These are phyloP conservation scores for Penicillium carneum DNA, from an alignment of 2,329 filamentous ascomycete species.

Conservation along the genomic window DNA sequence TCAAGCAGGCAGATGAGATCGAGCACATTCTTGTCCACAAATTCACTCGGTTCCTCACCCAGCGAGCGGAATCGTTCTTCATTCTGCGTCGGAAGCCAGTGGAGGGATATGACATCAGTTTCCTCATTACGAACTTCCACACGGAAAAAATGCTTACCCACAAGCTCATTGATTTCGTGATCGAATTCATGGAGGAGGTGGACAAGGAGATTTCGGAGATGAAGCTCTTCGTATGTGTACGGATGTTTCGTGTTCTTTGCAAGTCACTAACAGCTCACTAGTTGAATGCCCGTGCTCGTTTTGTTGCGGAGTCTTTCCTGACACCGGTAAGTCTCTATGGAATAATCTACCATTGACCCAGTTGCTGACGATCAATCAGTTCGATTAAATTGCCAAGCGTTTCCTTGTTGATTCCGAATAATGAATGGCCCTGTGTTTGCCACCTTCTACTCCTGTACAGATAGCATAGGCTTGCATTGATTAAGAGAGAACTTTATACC, in stretches of 20 bases:
- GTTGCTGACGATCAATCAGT: conserved; percentile 31
- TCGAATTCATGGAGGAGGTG: conserved; percentile 99
- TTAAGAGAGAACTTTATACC: conserved; percentile 22
- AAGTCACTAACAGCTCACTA: conserved; percentile 49
- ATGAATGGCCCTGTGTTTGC: conserved; percentile 31
- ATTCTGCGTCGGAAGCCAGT: conserved; percentile 94
- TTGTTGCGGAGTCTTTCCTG: conserved; percentile 97
- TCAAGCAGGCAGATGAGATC: conserved; percentile 99
- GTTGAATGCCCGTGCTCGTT: conserved; percentile 95
- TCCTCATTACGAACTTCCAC: conserved; percentile 98
- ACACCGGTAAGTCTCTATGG: conserved; percentile 71
- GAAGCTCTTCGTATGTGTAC: conserved; percentile 90
- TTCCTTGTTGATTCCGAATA: conserved; percentile 29
- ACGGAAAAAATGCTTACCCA: conserved; percentile 99
- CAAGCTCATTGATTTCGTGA: conserved; percentile 98
- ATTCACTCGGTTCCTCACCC: conserved; percentile 94
- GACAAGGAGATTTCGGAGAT: conserved; percentile 99
- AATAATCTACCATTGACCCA: conserved; percentile 4
- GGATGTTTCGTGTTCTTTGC: background rate
- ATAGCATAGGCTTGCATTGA: conserved; percentile 36
- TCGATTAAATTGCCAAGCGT: conserved; percentile 42
- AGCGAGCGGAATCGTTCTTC: conserved; percentile 95
- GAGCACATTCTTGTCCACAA: conserved; percentile 91
- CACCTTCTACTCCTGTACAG: conserved; percentile 33
- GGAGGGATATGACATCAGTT: conserved; percentile 98